Evolutionary conservation across 192 early-diverging fungal genomes (phyloP), one percentile per base, ranked within the genome.

Genomic region (Diversispora eburnea): DNA sequence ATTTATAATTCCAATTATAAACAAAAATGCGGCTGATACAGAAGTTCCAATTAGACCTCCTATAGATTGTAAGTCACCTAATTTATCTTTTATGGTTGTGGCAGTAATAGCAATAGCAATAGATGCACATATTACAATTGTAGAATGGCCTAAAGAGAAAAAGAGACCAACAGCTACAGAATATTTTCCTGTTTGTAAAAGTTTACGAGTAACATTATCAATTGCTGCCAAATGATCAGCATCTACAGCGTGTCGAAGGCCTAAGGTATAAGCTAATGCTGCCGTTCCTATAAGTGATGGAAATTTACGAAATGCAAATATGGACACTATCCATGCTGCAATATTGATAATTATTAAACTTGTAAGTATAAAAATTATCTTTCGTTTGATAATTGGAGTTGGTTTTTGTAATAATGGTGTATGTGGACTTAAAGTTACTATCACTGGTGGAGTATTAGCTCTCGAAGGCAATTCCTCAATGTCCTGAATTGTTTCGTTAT

Each of bases 151-250:
- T 3, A 90, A 76, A 1, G 90, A 85, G 67, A 91, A 91, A 56
- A 85, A 91, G 0, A 91, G 75, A 0, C 90, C 90, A 19, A 91
- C 89, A 52, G 83, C 80, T 0, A 90, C 77, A 1, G 90, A 84
- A 43, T 75, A 72, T 45, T 83, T 61, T 13, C 70, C 70, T 33
- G 57, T 10, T 1, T 78, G 57, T 20, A 89, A 75, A 17, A 91
- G 77, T 52, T 85, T 84, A 15, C 90, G 78, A 12, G 90, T 91
- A 10, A 90, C 86, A 67, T 91, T 91, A 70, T 91, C 90, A 72
- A 91, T 91, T 3, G 90, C 89, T 1, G 90, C 86, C 41, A 91
- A 84, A 73, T 91, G 90, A 67, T 91, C 90, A 8, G 84, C 86
- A 69, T 87, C 85, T 10, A 87, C 79, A n/a, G 85, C 86, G 64